Evolutionary conservation across 139 green algal genomes (phyloP).

Genomic region (Protoeuglena noctilucae): DNA sequence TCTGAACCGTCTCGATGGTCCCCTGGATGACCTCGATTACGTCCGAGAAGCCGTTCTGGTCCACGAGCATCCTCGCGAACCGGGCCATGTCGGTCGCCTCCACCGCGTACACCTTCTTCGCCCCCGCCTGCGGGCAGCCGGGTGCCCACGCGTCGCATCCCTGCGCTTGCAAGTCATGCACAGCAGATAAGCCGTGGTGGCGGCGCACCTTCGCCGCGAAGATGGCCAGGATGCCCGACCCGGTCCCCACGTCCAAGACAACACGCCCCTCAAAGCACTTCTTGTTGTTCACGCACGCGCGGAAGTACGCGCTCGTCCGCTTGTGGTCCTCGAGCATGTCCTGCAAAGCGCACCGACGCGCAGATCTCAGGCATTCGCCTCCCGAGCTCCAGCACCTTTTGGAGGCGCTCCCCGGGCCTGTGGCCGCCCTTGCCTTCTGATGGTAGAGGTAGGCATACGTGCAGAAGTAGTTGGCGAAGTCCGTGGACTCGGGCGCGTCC

Average conservation of each 20-base stretch:
- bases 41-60: conserved; percentile 50
- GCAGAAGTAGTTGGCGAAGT: conserved; percentile 97
- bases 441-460: conserved; percentile 89
- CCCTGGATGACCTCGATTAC: conserved; percentile 84
- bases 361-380: background rate
- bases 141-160: background rate
- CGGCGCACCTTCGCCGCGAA: conserved; percentile 58
- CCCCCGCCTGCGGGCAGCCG: conserved; percentile 41
- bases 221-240: conserved; percentile 88
- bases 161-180: too few relatives aligned
- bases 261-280: conserved; percentile 49
- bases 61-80: conserved; percentile 54
- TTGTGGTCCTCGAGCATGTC: conserved; percentile 97
- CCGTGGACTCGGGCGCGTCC: conserved; percentile 50
- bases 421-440: too few relatives aligned
- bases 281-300: conserved; percentile 47
- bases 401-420: background rate
- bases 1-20: conserved; percentile 73
- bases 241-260: conserved; percentile 92
- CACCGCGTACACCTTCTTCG: conserved; percentile 76
- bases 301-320: conserved; percentile 85
- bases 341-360: conserved; percentile 30
- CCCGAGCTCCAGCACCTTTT: background rate
- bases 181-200: background rate
- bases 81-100: conserved; percentile 89